phyloP scores from a whole-genome alignment of 805 yeast genomes.

The Schwanniomyces sp. region DNA sequence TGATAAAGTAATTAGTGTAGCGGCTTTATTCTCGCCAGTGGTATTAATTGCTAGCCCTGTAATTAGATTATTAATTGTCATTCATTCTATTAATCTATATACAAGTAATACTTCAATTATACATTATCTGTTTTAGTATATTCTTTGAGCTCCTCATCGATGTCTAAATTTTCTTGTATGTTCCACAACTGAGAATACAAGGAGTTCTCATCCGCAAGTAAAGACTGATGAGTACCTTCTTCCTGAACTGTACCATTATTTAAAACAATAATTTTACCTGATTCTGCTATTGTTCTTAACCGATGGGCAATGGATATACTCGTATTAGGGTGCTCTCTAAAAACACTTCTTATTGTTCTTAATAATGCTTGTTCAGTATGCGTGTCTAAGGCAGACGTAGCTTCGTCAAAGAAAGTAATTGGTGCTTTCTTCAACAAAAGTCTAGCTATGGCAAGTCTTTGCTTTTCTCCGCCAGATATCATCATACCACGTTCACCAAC shows the following conservation, averaged over 20 bases:
- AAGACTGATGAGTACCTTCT: conserved; percentile 76
- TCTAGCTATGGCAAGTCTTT: conserved; percentile 90
- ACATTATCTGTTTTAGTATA: conserved; percentile 3
- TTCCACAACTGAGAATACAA: conserved; percentile 84
- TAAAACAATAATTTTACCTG: conserved; percentile 89
- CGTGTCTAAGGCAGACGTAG: conserved; percentile 94
- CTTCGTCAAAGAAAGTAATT: conserved; percentile 94
- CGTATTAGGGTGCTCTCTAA: conserved; percentile 60
- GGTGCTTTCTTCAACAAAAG: conserved; percentile 83
- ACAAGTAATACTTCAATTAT: neutral
- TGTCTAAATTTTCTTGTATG: conserved; percentile 79
- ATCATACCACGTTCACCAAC: conserved; percentile 98
- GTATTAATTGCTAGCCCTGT: too few species aligned
- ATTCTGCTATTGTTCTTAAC: conserved; percentile 87
- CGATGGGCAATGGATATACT: conserved; percentile 93
- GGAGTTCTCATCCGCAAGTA: conserved; percentile 55
- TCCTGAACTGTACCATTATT: conserved; percentile 78
- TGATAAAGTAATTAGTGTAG: too few species aligned
- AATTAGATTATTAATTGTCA: too few species aligned
- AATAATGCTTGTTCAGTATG: conserved; percentile 89
- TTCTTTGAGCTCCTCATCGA: conserved; percentile 31
- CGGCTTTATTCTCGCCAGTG: too few species aligned
- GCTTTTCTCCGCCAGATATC: conserved; percentile 99
- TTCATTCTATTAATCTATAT: neutral
- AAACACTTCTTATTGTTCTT: conserved; percentile 67